phyloP scores from a whole-genome alignment of 1,284 basidiomycete species.

The Inonotus obliquus region DNA sequence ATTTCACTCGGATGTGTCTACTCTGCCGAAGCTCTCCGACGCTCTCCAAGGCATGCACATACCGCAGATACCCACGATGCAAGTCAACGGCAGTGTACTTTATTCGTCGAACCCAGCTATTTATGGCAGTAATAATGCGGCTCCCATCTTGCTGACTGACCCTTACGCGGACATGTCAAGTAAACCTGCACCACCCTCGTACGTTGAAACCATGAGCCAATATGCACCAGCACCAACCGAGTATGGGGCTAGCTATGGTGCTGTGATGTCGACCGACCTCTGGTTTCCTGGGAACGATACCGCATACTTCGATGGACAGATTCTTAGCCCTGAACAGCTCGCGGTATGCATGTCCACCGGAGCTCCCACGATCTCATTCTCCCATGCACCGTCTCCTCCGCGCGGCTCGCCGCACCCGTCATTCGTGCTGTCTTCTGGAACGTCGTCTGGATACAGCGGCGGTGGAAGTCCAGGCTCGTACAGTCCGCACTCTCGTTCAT shows the following conservation, averaged over 20 bases:
- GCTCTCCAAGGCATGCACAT: conserved; percentile 2
- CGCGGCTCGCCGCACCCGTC: conserved; percentile 2
- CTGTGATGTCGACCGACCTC: neutral
- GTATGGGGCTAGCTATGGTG: neutral
- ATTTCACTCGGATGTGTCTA: neutral
- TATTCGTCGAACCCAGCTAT: conserved; percentile 3
- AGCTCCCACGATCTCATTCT: neutral
- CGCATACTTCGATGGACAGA: neutral
- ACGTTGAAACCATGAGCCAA: neutral
- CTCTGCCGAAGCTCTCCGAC: conserved; percentile 9
- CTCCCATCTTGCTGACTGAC: neutral
- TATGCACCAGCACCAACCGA: neutral
- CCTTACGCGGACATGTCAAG: neutral
- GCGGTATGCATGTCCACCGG: neutral
- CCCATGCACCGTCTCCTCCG: conserved; percentile 1
- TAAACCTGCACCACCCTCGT: neutral
- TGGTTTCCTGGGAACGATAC: conserved; percentile 3
- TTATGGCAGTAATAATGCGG: neutral
- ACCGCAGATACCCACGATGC: neutral
- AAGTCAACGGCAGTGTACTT: neutral
- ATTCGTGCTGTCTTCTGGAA: conserved; percentile 1
- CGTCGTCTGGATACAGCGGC: conserved; percentile 6
- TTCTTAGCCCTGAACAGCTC: neutral
- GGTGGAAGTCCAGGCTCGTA: conserved; percentile 6
- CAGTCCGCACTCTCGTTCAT: conserved; percentile 11